Evolutionary conservation across 257 asterid species (phyloP), one percentile per base, ranked within the genome.

Genomic region (Vinca minor): DNA sequence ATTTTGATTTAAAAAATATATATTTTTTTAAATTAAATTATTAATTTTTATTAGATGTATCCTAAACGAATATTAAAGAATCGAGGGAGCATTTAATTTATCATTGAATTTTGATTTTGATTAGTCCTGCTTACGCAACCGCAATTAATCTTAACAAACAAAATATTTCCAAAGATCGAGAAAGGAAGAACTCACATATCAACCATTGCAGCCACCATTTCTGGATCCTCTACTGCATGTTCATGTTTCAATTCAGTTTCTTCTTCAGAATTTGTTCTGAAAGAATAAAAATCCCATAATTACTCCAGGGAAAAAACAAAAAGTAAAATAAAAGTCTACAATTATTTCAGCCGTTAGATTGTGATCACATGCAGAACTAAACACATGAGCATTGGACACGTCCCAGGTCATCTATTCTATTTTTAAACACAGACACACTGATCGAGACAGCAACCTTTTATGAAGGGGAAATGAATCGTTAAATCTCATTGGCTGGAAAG

Each of bases 191-290:
- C 96, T 76, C 76, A 90, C 97, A 73, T 78, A 21, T 82, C 71
- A 68, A 90, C 96, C 83, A 82, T 78, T 45, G 84, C 75, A 49
- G 83, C 93, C 15, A 85, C 84, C 47, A 76, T 73, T 44, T 87
- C 97, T 41, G 96, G 97, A 80, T 90, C 83, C 53, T 81, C 87
- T 21, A 78, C 89, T 13, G 91, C 86, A 11, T 78, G 65, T 42
- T 75, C 81, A 45, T 79, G 83, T 62, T 78, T 81, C 61, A 73
- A 74, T 59, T 69, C 72, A 23, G n/a, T n/a, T n/a, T n/a, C n/a
- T n/a, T n/a, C n/a, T n/a, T n/a, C n/a, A n/a, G n/a, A n/a, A n/a
- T n/a, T n/a, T n/a, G n/a, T n/a, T n/a, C 26, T 31, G 44, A 4
- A n/a, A 34, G 7, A 34, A 34, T 34, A 34, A 34, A 52, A 39